Base-by-base conservation (phyloP, 345 rosid species). In the Aquilaria sinensis region DNA sequence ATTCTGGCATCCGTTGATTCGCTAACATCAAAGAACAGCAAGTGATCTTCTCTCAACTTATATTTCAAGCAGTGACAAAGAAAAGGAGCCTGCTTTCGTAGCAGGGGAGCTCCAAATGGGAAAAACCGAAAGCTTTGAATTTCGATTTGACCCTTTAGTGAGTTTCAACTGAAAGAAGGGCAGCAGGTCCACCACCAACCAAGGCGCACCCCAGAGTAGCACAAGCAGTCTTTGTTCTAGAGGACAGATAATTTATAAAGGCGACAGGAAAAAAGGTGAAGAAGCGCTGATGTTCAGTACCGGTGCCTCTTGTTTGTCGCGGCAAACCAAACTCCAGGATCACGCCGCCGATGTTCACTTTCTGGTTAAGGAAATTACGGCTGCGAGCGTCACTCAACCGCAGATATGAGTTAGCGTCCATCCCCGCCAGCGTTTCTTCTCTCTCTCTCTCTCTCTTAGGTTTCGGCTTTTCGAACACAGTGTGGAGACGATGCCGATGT, bases 181-280 rank as follows among this genome's bases (percentile, higher is more conserved):
- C 80, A 72, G 86, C 83, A 77, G 77, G 88, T 61, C 81, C 92
- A 86, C 88, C 86, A 88, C 81, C 81, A 76, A 57, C 63, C 57
- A 83, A 88, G 75, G 83, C 92, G 83, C 59, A 1, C 81, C 92
- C 88, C 80, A 58, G 31, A 31, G 12, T 53, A 15, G 10, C 23
- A 16, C 23, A 16, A 16, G 23, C 23, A 16, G 23, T 16, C 23
- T 16, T 16, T 0, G 23, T 15, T 1, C 5, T 54, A n/a, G 50
- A 6, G 34, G 9, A n/a, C 29, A 47, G 4, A 7, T 45, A 23
- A 31, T 50, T 33, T 49, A 46, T 30, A 57, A 37, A 16, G 23
- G 1, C 29, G n/a, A 16, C 5, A 11, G 9, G 8, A 15, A 30
- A 2, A n/a, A 61, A 37, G 34, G 32, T 6, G 31, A 52, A 4